phyloP scores from a whole-genome alignment of 352 stramenopile species.

The Phytophthora hybrid region DNA sequence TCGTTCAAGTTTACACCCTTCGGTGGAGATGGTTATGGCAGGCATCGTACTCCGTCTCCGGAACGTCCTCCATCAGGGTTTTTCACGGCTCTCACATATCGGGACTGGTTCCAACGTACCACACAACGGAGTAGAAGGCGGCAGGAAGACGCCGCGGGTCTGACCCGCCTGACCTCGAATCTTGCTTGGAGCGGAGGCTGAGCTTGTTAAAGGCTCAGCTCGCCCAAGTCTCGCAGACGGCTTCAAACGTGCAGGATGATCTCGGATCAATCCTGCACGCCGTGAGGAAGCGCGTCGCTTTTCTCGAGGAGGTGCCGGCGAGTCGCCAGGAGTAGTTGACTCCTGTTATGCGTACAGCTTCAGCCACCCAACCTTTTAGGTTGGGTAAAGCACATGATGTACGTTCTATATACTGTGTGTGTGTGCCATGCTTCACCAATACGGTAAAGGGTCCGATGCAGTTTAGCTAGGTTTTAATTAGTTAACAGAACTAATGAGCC shows the following conservation, averaged over 20 bases:
- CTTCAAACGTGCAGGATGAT: not conserved
- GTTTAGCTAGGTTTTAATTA: not conserved
- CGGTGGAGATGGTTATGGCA: too few relatives aligned
- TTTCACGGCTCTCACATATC: too few relatives aligned
- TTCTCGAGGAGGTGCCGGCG: not conserved
- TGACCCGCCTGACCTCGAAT: too few relatives aligned
- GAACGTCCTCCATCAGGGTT: too few relatives aligned
- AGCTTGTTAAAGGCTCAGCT: not conserved
- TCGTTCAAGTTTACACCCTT: too few relatives aligned
- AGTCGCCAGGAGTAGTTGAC: not conserved
- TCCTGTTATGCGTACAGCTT: not conserved
- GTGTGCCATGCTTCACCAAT: not conserved
- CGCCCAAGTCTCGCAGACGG: not conserved
- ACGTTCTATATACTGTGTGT: not conserved
- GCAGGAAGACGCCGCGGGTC: too few relatives aligned
- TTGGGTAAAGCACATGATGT: not conserved
- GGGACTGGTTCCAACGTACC: too few relatives aligned
- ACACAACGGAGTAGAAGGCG: too few relatives aligned
- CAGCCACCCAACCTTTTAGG: not conserved
- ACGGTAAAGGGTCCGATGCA: not conserved
- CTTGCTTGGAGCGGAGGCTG: not conserved
- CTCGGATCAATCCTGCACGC: not conserved
- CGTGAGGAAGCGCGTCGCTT: not conserved
- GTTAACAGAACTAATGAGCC: not conserved
- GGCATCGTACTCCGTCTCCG: too few relatives aligned